Conservation (phyloP, 805 yeast genomes). For the Wickerhamiella bombiphila region DNA sequence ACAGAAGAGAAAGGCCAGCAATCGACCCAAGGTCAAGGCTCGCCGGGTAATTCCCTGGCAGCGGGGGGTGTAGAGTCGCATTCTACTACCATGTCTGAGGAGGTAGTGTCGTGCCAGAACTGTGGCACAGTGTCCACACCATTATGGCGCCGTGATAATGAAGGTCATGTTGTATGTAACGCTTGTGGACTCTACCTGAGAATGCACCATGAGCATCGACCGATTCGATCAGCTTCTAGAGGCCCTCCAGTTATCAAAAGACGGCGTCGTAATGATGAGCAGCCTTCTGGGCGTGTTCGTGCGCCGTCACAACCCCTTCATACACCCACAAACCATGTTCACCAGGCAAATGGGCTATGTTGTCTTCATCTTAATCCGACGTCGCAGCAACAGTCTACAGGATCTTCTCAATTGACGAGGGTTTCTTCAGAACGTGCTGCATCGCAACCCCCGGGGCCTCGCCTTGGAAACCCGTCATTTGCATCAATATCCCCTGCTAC, state of each 20-base stretch:
- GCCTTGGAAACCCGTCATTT: neutral
- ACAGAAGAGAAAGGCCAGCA: conserved; percentile 5
- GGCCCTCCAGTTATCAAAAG: conserved; percentile 61
- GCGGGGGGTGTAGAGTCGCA: neutral
- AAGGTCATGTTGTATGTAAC: conserved; percentile 72
- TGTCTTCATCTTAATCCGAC: neutral
- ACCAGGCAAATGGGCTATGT: too few relatives aligned
- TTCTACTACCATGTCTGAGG: conserved; percentile 3
- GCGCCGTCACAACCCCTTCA: neutral
- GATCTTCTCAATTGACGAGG: too few relatives aligned
- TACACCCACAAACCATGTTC: too few relatives aligned
- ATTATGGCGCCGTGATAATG: conserved; percentile 69
- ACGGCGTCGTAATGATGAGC: conserved; percentile 35
- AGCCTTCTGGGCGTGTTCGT: neutral
- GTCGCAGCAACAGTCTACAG: neutral
- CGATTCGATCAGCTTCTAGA: conserved; percentile 40
- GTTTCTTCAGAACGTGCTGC: too few relatives aligned
- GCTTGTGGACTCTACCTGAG: conserved; percentile 71
- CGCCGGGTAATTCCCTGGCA: conserved; percentile 3
- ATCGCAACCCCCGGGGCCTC: neutral
- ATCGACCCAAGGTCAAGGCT: conserved; percentile 5
- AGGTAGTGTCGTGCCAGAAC: conserved; percentile 59
- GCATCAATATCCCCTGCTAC: too few relatives aligned
- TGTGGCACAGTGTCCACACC: conserved; percentile 81
- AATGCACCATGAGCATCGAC: conserved; percentile 64